Base-by-base conservation (phyloP, 2,329 filamentous ascomycete genomes). In the Trichoderma sp. region DNA sequence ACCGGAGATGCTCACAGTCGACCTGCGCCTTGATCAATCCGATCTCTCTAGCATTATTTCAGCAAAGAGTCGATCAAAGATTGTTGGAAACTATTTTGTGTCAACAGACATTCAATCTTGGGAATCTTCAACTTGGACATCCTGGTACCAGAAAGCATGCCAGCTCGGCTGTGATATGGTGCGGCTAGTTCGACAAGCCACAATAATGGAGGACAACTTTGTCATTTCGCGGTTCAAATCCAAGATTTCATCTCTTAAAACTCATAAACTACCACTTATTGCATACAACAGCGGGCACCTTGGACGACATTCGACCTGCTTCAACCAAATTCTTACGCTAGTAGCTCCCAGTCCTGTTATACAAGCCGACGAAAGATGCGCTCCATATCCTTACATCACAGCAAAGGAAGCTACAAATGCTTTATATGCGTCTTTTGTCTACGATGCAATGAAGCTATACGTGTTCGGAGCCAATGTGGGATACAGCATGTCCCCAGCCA, bases 401-500 rank as follows among this genome's bases (percentile, higher is more conserved):
- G 69, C 69, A 6, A 72, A 72, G 11, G 59, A 72, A 11, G 69
- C 69, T 64, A 72, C 69, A 35, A 72, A 53, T 9, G 69, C 69
- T 9, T 29, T 72, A 35, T 72, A 72, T 56, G 69, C 69, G 9
- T 72, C 69, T 35, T 72, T 72, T 24, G 35, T 72, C 3, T 72
- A 72, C 12, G 69, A 72, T 21, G 69, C 69, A 27, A 72, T 72
- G 69, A 72, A 64, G 4, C 69, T 72, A 5, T 72, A 72, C 16
- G 69, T 72, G 11, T 72, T 72, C 3, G 69, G 69, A 64, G 69
- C 69, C 41, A 72, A 64, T n/a, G 69, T 72, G 41, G 69, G 69
- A 64, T 72, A 72, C 27, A 72, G 69, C 11, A 72, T 72, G 69
- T 72, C 69, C 12, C 69, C 69, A n/a, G 69, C 69, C n/a, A 72